phyloP scores from a whole-genome alignment of 345 rosid genomes.

The Stellera chamaejasme region DNA sequence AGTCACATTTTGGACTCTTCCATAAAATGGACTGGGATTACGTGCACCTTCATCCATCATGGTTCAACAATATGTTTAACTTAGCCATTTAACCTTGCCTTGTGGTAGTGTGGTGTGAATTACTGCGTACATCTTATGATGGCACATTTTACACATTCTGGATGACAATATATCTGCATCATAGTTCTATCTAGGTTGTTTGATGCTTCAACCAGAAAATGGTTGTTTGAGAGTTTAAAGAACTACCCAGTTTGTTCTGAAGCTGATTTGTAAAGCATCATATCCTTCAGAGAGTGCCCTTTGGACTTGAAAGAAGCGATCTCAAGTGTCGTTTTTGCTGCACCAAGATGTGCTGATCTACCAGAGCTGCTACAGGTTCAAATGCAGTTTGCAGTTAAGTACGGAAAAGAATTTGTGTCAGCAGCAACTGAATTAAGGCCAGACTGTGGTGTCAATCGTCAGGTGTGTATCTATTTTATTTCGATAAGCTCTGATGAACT shows the following conservation, averaged over 20 bases:
- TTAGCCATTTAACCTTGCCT: too few relatives aligned
- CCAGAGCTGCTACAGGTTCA: slow-evolving; percentile 90
- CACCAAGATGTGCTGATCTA: slow-evolving; percentile 96
- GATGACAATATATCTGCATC: too few relatives aligned
- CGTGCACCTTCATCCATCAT: too few relatives aligned
- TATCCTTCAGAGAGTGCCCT: slow-evolving; percentile 83
- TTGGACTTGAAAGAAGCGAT: slow-evolving; percentile 92
- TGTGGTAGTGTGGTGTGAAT: too few relatives aligned
- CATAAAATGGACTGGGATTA: too few relatives aligned
- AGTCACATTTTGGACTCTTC: too few relatives aligned
- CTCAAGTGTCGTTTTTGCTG: slow-evolving; percentile 91
- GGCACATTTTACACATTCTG: too few relatives aligned
- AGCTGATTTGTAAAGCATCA: slow-evolving; percentile 5
- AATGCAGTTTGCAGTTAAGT: slow-evolving; percentile 67
- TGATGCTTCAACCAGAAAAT: too few relatives aligned
- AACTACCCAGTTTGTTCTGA: slow-evolving; percentile 1
- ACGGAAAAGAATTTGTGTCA: slow-evolving; percentile 82
- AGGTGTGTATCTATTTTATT: slow-evolving; percentile 32
- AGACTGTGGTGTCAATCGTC: slow-evolving; percentile 93
- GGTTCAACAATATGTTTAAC: too few relatives aligned
- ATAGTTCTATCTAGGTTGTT: too few relatives aligned
- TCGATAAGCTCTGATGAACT: neutral
- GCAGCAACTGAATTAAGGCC: slow-evolving; percentile 96
- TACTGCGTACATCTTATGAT: too few relatives aligned
- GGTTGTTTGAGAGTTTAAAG: too few relatives aligned